Percentiles rank a stretch among this genome's conserved stretches.
Evolutionary conservation across 257 asterid species (phyloP).

Genomic region (Thymus quinquecostatus): DNA sequence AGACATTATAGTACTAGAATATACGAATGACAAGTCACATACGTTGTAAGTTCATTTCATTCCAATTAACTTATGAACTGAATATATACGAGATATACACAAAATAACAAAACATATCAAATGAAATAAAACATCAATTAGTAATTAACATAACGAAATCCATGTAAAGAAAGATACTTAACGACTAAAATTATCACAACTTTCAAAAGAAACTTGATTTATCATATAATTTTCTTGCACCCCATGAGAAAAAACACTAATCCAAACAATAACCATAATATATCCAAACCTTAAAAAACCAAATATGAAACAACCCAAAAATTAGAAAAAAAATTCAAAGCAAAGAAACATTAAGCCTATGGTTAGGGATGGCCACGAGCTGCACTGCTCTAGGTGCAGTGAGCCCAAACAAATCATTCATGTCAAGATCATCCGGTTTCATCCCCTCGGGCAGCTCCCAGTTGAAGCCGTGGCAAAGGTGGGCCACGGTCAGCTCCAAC

Average conservation of each 20-base stretch:
- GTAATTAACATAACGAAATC: too few relatives aligned
- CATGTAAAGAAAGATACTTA: too few relatives aligned
- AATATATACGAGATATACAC: too few relatives aligned
- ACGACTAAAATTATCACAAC: neutral
- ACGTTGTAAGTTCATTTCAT: too few relatives aligned
- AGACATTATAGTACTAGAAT: too few relatives aligned
- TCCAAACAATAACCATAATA: neutral
- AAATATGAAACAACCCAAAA: neutral
- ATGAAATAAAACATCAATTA: too few relatives aligned
- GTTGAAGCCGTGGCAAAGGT: slow-evolving; percentile 38
- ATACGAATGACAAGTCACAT: too few relatives aligned
- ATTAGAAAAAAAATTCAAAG: neutral
- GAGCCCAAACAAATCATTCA: slow-evolving; percentile 45
- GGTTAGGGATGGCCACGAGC: slow-evolving; percentile 34
- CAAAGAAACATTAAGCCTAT: slow-evolving; percentile 30
- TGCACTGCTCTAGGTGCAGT: slow-evolving; percentile 39
- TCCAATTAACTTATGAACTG: too few relatives aligned
- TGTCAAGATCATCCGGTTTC: slow-evolving; percentile 34
- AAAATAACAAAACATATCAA: too few relatives aligned
- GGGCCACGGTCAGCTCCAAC: slow-evolving; percentile 39
- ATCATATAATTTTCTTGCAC: neutral
- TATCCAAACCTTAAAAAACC: neutral
- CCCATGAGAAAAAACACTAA: neutral
- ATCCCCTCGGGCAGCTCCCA: slow-evolving; percentile 39
- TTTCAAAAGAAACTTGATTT: neutral